Evolutionary conservation across 2,329 filamentous ascomycete genomes (phyloP).

Genomic region (Periconia sp.): DNA sequence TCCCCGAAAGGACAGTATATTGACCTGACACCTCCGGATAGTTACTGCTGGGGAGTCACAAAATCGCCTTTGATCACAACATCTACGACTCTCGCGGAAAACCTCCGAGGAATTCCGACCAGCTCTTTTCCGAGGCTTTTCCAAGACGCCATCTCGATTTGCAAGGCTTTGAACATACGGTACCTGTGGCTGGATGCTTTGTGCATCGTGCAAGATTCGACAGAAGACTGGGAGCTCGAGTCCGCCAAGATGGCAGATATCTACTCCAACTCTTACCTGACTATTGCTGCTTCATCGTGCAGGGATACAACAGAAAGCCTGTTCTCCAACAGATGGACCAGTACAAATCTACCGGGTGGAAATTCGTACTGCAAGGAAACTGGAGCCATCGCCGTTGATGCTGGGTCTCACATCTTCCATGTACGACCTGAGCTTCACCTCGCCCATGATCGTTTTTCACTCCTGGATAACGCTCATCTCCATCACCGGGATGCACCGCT

Average conservation of each 20-base stretch:
- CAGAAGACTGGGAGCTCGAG: conserved; percentile 19
- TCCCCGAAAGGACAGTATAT: neutral
- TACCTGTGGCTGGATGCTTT: conserved; percentile 29
- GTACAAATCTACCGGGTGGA: neutral
- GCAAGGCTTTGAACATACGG: neutral
- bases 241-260: conserved; percentile 20
- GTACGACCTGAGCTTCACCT: neutral
- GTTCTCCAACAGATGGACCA: conserved; percentile 1
- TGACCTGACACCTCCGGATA: neutral
- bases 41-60: conserved; percentile 6
- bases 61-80: neutral
- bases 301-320: conserved; percentile 2
- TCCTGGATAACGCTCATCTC: neutral
- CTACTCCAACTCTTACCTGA: conserved; percentile 18
- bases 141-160: neutral
- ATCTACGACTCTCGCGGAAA: neutral
- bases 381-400: neutral
- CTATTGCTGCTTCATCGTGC: conserved; percentile 14
- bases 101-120: neutral
- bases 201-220: conserved; percentile 26
- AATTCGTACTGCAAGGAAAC: neutral
- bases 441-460: neutral
- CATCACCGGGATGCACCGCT: conserved; percentile 6
- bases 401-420: neutral
- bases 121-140: neutral